A percentile compares a stretch with the other conserved stretches of the same genome.
Evolutionary conservation across 169 alveolate species (phyloP).

Genomic region (Besnoitia besnoiti): DNA sequence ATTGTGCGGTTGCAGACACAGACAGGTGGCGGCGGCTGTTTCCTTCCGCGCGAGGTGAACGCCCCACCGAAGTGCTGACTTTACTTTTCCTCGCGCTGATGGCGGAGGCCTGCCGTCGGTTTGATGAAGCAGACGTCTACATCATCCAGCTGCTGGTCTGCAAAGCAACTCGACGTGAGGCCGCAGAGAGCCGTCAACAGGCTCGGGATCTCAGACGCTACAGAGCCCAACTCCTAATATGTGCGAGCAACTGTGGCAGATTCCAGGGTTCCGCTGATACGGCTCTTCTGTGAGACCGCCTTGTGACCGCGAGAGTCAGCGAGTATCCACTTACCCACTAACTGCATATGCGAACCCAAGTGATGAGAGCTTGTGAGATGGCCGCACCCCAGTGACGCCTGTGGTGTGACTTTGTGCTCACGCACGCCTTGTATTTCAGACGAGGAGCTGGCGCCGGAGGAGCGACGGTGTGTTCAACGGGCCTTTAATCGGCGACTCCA

Average conservation of each 20-base stretch:
- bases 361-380: no score
- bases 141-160: slow-evolving; percentile 7
- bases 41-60: not conserved
- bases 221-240: no score
- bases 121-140: slow-evolving; percentile 25
- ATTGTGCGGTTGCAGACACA: not conserved
- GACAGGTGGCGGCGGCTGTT: slow-evolving; percentile 15
- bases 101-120: slow-evolving; percentile 32
- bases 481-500: not conserved
- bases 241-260: no score
- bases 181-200: no score
- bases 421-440: not conserved
- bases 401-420: no score
- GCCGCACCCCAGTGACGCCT: no score
- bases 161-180: slow-evolving; percentile 14
- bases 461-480: not conserved
- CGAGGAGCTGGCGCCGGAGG: not conserved
- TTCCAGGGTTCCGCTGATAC: no score
- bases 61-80: not conserved
- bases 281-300: no score
- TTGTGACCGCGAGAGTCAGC: no score
- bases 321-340: no score
- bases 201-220: no score
- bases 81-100: not conserved
- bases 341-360: no score